A percentile compares a stretch with the other conserved stretches of the same genome.
Evolutionary conservation across 1,284 basidiomycete species (phyloP).

Genomic region (Apiotrichum veenhuisii): DNA sequence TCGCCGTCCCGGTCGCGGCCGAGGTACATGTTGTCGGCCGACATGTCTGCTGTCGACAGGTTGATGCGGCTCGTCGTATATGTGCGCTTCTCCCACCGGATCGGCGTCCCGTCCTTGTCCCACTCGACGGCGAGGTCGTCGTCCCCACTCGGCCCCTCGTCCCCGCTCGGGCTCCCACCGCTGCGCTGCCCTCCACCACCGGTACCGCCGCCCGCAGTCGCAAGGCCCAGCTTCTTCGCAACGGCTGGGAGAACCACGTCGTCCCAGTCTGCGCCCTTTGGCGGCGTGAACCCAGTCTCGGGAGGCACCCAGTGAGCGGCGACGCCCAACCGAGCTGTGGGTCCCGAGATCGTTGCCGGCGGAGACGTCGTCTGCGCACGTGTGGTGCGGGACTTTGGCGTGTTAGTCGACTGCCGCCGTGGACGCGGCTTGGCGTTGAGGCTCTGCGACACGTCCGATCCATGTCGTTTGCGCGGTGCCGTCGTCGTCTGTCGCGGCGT

Average conservation of each 20-base stretch:
- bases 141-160: slow-evolving; percentile 19
- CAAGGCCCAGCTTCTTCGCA: slow-evolving; percentile 69
- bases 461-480: slow-evolving; percentile 4
- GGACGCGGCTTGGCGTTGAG: neutral
- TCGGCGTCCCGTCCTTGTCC: slow-evolving; percentile 42
- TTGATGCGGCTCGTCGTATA: neutral
- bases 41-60: neutral
- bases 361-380: neutral
- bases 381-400: neutral
- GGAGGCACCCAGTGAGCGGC: slow-evolving; percentile 45
- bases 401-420: neutral
- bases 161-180: neutral
- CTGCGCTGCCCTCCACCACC: neutral
- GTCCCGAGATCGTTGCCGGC: neutral
- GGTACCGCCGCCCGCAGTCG: neutral
- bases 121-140: slow-evolving; percentile 46
- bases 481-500: neutral
- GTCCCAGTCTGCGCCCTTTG: slow-evolving; percentile 49
- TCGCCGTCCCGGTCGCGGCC: neutral
- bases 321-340: slow-evolving; percentile 22
- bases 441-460: slow-evolving; percentile 1
- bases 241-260: slow-evolving; percentile 65
- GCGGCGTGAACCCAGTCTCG: slow-evolving; percentile 41
- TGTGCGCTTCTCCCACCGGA: slow-evolving; percentile 37
- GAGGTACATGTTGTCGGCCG: neutral